Percentiles rank a stretch among this genome's conserved stretches.
These are phyloP conservation scores for Serendipita sp. DNA, from an alignment of 768 basidiomycete genomes.

Conservation along the genomic window DNA sequence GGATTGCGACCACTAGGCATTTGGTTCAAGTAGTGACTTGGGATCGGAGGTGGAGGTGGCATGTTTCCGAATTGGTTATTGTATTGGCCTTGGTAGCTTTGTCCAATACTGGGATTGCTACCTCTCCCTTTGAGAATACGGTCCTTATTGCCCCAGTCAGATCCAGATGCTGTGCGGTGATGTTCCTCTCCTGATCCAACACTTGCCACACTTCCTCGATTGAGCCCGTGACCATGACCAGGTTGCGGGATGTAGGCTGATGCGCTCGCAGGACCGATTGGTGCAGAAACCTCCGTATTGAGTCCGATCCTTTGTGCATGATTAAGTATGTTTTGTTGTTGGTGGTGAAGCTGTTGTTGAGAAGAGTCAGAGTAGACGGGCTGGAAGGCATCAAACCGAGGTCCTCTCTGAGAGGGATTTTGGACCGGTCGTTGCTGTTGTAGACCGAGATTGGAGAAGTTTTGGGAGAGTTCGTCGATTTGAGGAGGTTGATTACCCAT, in stretches of 20 bases:
- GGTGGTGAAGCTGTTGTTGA: conserved; percentile 22
- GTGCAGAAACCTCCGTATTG: conserved; percentile 35
- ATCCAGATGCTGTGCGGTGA: conserved; percentile 19
- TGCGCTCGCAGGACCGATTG: conserved; percentile 33
- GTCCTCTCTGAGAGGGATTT: conserved; percentile 10
- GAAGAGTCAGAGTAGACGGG: conserved; percentile 12
- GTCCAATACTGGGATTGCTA: conserved; percentile 50
- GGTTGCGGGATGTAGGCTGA: conserved; percentile 30
- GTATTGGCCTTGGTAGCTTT: conserved; percentile 19
- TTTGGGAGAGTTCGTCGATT: conserved; percentile 9
- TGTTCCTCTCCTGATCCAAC: conserved; percentile 10
- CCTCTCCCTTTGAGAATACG: conserved; percentile 36
- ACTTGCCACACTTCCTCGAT: conserved; percentile 18
- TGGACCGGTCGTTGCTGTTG: conserved; percentile 23
- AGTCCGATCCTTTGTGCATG: conserved; percentile 45
- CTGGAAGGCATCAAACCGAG: neutral
- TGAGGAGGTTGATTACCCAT: neutral
- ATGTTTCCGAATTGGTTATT: conserved; percentile 19
- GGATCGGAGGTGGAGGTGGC: conserved; percentile 58
- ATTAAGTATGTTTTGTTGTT: conserved; percentile 23
- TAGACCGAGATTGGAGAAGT: conserved; percentile 2
- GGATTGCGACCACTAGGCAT: conserved; percentile 15
- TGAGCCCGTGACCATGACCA: conserved; percentile 23
- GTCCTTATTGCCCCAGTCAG: conserved; percentile 52
- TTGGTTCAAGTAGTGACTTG: conserved; percentile 47